phyloP scores from a whole-genome alignment of 257 asterid species.

The Rhazya stricta region DNA sequence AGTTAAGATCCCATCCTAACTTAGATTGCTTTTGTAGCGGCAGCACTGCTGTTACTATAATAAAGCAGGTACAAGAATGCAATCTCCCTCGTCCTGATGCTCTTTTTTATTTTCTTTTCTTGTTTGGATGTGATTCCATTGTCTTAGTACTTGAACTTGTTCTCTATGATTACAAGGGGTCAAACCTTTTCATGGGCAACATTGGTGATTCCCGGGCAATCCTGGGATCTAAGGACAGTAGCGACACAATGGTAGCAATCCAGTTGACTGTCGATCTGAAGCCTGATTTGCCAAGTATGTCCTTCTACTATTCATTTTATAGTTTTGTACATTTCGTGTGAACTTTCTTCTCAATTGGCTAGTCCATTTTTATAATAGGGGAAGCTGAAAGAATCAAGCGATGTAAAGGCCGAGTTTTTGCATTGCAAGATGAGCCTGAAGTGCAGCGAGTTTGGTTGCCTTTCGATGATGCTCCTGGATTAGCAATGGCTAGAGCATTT shows the following conservation, averaged over 20 bases:
- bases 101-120: conserved; percentile 1
- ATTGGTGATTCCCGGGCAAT: conserved; percentile 97
- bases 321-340: neutral
- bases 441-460: conserved; percentile 98
- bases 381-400: conserved; percentile 97
- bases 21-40: conserved; percentile 98
- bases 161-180: conserved; percentile 46
- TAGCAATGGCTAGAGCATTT: conserved; percentile 98
- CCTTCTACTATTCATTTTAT: neutral
- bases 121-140: neutral
- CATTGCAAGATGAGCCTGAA: conserved; percentile 97
- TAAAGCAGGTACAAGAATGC: conserved; percentile 60
- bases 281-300: conserved; percentile 91
- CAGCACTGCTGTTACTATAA: conserved; percentile 82
- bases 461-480: conserved; percentile 95
- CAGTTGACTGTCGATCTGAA: conserved; percentile 97
- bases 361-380: conserved; percentile 35
- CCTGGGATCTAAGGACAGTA: conserved; percentile 72
- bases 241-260: conserved; percentile 66
- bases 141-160: neutral
- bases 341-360: conserved; percentile 4
- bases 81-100: conserved; percentile 1
- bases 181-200: conserved; percentile 77
- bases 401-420: conserved; percentile 94
- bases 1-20: conserved; percentile 79